Conservation (phyloP, 257 asterid species). For the Forsythia viridissima region DNA sequence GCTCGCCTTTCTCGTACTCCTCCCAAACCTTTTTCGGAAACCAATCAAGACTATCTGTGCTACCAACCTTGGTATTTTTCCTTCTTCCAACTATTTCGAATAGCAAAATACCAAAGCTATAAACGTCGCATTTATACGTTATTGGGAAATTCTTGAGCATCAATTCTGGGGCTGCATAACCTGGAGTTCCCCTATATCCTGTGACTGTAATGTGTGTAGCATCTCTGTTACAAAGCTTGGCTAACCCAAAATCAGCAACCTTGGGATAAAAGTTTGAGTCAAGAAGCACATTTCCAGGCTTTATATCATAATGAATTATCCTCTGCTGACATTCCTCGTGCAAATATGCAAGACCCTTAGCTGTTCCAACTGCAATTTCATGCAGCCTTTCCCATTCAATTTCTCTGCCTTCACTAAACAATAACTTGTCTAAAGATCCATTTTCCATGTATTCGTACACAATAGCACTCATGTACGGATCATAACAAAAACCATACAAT, state of each 20-base stretch:
- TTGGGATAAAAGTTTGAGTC: conserved; percentile 36
- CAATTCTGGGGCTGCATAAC: conserved; percentile 43
- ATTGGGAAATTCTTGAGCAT: conserved; percentile 36
- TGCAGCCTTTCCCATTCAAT: conserved; percentile 40
- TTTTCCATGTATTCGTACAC: conserved; percentile 44
- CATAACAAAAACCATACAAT: conserved; percentile 41
- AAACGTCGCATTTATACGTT: conserved; percentile 41
- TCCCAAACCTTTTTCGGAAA: conserved; percentile 42
- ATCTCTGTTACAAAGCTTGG: conserved; percentile 37
- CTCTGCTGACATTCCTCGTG: conserved; percentile 37
- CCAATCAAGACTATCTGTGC: conserved; percentile 36
- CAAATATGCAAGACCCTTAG: conserved; percentile 42
- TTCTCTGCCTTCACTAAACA: conserved; percentile 24
- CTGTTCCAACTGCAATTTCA: conserved; percentile 43
- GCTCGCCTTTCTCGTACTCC: conserved; percentile 35
- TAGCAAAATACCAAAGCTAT: conserved; percentile 40
- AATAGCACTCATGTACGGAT: conserved; percentile 34
- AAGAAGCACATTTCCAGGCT: conserved; percentile 41
- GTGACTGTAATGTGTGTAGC: conserved; percentile 33
- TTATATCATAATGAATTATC: conserved; percentile 42
- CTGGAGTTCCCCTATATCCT: conserved; percentile 41
- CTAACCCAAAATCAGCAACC: conserved; percentile 45
- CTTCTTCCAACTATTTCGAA: conserved; percentile 46
- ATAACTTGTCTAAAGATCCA: conserved; percentile 32
- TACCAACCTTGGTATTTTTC: conserved; percentile 23